Base-by-base conservation (phyloP, 2,329 filamentous ascomycete species). In the Davidsoniella virescens region DNA sequence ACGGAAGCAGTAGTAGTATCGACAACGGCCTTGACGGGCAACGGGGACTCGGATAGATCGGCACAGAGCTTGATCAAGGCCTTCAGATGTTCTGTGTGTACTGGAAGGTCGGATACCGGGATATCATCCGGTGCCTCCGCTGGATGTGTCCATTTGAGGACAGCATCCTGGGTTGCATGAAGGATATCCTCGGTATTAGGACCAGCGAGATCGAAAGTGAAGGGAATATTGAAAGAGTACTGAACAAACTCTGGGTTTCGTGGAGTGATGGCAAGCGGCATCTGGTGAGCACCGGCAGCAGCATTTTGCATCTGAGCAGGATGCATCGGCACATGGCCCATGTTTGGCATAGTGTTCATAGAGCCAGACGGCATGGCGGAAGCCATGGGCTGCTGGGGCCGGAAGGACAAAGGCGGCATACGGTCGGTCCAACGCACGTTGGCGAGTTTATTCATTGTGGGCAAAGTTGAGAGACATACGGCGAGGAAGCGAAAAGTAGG, bases 201-300 rank as follows among this genome's bases (percentile, higher is more conserved):
- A 33, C 92, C 92, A 55, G 85, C 78, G 54, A 98, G 79, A 60
- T 90, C 90, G 56, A 86, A 94, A 58, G 87, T 82, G 67, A 96
- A 95, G 54, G 92, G 92, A 45, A 98, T 84, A 63, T 95, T 96
- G 79, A 98, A 96, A 56, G 87, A 90, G 64, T 94, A 82, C 66
- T 93, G 87, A 65, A 96, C 47, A 29, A 46, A 37, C 26, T 50
- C 50, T 18, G 50, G 53, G 18, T 43, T 44, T 29, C 47, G 44
- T 9, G 48, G 51, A 9, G 47, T 20, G 14, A 49, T 47, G 17
- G 41, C 48, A 17, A 53, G 44, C 10, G 51, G 51, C 51, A 53
- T 53, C 37, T 43, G 47, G 37, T 52, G 51, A 17, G 51, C 18
- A 17, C 43, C 44, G 47, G 42, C 29, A 40, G 48, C 36, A 23